Conservation (phyloP, 2,329 filamentous ascomycete genomes). For the Fusarium denticulatum region DNA sequence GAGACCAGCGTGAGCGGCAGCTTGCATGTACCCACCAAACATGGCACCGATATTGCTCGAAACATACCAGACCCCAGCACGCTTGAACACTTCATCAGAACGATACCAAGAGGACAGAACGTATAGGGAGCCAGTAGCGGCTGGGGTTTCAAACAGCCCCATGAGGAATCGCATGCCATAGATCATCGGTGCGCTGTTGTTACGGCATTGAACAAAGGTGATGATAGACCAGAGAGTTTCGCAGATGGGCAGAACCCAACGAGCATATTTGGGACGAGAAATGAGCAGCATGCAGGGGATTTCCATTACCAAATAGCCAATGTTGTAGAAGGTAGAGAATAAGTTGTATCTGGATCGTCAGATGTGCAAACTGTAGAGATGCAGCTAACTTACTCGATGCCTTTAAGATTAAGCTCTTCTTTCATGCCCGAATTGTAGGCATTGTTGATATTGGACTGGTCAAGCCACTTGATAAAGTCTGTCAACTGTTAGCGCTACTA, state of each 20-base stretch:
- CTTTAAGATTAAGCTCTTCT: conserved; percentile 47
- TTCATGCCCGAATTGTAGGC: conserved; percentile 55
- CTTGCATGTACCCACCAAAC: conserved; percentile 35
- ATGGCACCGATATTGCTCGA: conserved; percentile 31
- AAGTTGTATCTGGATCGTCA: conserved; percentile 28
- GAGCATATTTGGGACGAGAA: conserved; percentile 30
- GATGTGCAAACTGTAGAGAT: not conserved
- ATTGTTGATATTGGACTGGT: conserved; percentile 46
- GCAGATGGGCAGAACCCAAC: conserved; percentile 25
- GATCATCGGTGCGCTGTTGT: conserved; percentile 21
- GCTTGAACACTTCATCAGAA: conserved; percentile 55
- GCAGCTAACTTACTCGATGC: conserved; percentile 39
- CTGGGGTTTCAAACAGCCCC: conserved; percentile 33
- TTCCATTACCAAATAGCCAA: conserved; percentile 41
- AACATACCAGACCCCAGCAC: conserved; percentile 60
- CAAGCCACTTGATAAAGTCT: conserved; percentile 48
- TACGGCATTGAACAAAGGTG: conserved; percentile 22
- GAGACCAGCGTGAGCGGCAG: conserved; percentile 25
- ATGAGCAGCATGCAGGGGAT: conserved; percentile 43
- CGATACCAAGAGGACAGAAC: conserved; percentile 50
- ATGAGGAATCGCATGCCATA: conserved; percentile 34
- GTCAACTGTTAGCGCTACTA: conserved; percentile 39
- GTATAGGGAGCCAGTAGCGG: conserved; percentile 41
- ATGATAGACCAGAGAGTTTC: conserved; percentile 30
- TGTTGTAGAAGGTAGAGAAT: conserved; percentile 43